Conservation (phyloP, 352 stramenopile genomes). For the Thraustochytrium sp. region DNA sequence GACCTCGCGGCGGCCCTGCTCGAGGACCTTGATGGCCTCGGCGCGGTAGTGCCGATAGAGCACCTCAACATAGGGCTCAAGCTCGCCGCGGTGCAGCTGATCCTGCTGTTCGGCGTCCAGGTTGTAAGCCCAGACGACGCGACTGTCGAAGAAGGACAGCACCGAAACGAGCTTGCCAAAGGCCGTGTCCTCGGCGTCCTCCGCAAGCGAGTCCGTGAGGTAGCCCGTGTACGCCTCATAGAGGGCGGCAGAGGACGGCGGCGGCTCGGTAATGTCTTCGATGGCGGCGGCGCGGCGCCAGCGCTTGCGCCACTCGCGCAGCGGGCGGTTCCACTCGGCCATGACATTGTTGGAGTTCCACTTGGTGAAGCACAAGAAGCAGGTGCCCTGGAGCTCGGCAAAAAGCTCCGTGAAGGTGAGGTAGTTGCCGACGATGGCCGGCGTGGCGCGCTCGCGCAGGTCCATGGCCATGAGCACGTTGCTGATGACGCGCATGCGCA, state of each 20-base stretch:
- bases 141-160: constrained; percentile 18
- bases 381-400: not conserved
- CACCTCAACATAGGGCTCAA: not conserved
- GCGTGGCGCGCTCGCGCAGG: constrained; percentile 19
- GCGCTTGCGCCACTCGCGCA: not conserved
- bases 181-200: not conserved
- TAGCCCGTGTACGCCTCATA: constrained; percentile 26
- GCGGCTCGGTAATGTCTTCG: constrained; percentile 10
- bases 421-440: not conserved
- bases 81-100: not conserved
- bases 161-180: constrained; percentile 15
- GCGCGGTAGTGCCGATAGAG: constrained; percentile 13
- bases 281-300: not conserved
- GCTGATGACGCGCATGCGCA: constrained; percentile 22
- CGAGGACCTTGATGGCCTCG: not conserved
- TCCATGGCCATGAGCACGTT: constrained; percentile 33
- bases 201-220: not conserved
- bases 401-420: constrained; percentile 33
- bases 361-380: constrained; percentile 34
- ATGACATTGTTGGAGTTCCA: constrained; percentile 40
- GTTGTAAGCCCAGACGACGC: constrained; percentile 20
- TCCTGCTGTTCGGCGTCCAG: not conserved
- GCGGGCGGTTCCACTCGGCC: constrained; percentile 25
- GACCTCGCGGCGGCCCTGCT: not conserved
- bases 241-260: not conserved